Conservation (phyloP, 768 basidiomycete species). For the Leccinum incarnatum region DNA sequence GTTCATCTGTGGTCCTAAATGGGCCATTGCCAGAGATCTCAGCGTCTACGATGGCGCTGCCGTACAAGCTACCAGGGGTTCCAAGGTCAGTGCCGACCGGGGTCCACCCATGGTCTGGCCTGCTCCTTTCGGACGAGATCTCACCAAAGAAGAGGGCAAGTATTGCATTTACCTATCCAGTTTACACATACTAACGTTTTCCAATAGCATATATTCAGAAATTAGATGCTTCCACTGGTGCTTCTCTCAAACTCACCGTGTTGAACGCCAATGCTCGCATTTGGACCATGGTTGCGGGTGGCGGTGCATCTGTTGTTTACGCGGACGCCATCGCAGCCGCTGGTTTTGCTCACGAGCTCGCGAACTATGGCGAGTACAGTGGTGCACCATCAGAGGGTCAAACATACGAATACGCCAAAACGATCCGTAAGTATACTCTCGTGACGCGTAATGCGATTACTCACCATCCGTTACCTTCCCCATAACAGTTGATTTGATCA, state of each 20-base stretch:
- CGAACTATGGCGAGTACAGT: constrained; percentile 99
- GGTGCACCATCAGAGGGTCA: constrained; percentile 98
- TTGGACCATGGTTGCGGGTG: constrained; percentile 99
- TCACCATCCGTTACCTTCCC: neutral
- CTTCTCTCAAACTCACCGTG: constrained; percentile 97
- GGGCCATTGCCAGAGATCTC: constrained; percentile 94
- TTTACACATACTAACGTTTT: neutral
- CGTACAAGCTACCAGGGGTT: constrained; percentile 34
- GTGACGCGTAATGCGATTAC: neutral
- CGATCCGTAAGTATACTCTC: constrained; percentile 66
- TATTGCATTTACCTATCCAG: rapidly evolving
- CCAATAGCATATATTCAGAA: constrained; percentile 89
- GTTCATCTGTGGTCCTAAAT: constrained; percentile 96
- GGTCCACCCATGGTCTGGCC: constrained; percentile 98
- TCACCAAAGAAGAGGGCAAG: constrained; percentile 87
- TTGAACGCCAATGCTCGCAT: constrained; percentile 92
- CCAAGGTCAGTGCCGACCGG: constrained; percentile 77
- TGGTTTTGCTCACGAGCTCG: constrained; percentile 95
- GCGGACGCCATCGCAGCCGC: constrained; percentile 84
- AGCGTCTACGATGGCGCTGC: constrained; percentile 60
- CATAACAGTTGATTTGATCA: constrained; percentile 86
- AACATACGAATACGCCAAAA: constrained; percentile 99
- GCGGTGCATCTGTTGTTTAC: constrained; percentile 75
- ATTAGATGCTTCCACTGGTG: constrained; percentile 94
- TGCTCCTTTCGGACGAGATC: constrained; percentile 93